Base-by-base conservation (phyloP, 179 eudicot species). In the Camellia oleifera region DNA sequence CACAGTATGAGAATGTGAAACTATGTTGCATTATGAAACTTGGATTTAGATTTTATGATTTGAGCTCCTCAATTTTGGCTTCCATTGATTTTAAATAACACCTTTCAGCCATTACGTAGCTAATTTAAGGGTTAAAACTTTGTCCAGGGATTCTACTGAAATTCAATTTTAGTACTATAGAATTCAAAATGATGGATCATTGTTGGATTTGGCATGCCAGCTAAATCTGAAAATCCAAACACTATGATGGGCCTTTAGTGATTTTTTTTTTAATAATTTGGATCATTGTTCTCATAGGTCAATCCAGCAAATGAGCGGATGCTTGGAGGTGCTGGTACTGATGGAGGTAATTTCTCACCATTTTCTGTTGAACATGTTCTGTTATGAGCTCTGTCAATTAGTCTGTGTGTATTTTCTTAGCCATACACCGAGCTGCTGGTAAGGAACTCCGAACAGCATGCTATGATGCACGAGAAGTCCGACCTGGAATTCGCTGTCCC, bases 241-340 rank as follows among this genome's bases (percentile, higher is more conserved):
- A 5, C 62, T 26, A 52, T 20, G 20, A 63, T 40, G 2, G 57
- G 15, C 72, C 71, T 26, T 67, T 68, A 11, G 58, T 62, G 4
- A 13, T 2, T 69, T 23, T 26, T 7, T 56, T 15, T 61, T 12
- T 11, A 15, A 15, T 48, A 72, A 46, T 18, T n/a, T 69, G 53
- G 46, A 72, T 46, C 45, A 50, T 6, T 15, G 48, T 69, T 40
- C 44, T 82, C n/a, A 13, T 84, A 93, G 99, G 97, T 96, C 54
- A 91, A 92, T 92, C 93, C 98, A 65, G 98, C 98, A 20, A 96
- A 96, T 64, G 89, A 94, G 87, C 84, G 85, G 82, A 96, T 96
- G 99, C 88, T 96, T 76, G 99, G 98, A 45, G 99, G 98, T 81
- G 97, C 96, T 81, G 99, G 99, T 82, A 97, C 94, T 72, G 99